Conservation (phyloP, 139 green algal species). For the Axilococcus clingmanii region DNA sequence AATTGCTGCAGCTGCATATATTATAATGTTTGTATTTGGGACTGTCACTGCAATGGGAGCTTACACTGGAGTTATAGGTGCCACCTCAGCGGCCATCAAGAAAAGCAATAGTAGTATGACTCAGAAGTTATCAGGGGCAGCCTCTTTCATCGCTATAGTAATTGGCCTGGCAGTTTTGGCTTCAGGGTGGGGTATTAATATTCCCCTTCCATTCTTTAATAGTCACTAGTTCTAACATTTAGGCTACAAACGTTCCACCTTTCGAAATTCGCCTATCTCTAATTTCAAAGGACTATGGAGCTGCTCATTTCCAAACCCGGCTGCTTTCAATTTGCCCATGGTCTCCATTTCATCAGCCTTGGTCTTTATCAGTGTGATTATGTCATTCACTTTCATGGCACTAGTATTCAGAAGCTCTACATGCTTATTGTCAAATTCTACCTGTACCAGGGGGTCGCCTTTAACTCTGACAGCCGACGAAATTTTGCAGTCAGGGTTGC, state of each 20-base stretch:
- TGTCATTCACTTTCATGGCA: slow-evolving; percentile 16
- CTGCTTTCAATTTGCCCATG: slow-evolving; percentile 12
- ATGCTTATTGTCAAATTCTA: slow-evolving; percentile 27
- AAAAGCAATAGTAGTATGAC: slow-evolving; percentile 55
- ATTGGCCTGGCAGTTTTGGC: slow-evolving; percentile 59
- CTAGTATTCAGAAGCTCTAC: slow-evolving; percentile 16
- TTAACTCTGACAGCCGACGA: slow-evolving; percentile 17
- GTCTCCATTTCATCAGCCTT: slow-evolving; percentile 30
- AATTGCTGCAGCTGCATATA: slow-evolving; percentile 75
- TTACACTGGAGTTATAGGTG: slow-evolving; percentile 86
- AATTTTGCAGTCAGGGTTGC: slow-evolving; percentile 26
- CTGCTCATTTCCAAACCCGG: slow-evolving; percentile 4
- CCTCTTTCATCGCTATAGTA: slow-evolving; percentile 50
- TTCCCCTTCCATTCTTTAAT: slow-evolving; percentile 24
- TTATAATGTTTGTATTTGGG: slow-evolving; percentile 88
- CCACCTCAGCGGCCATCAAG: slow-evolving; percentile 54
- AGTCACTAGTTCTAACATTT: background rate
- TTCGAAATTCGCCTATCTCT: background rate
- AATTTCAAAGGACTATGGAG: background rate
- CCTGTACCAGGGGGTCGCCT: slow-evolving; percentile 19
- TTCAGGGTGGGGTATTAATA: slow-evolving; percentile 42
- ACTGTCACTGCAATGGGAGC: slow-evolving; percentile 91
- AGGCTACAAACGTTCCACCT: background rate
- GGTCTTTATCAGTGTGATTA: slow-evolving; percentile 22
- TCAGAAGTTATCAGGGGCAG: slow-evolving; percentile 54